A percentile compares a stretch with the other conserved stretches of the same genome.
phyloP scores from a whole-genome alignment of 305 asterid genomes.

The Rubia occidens region DNA sequence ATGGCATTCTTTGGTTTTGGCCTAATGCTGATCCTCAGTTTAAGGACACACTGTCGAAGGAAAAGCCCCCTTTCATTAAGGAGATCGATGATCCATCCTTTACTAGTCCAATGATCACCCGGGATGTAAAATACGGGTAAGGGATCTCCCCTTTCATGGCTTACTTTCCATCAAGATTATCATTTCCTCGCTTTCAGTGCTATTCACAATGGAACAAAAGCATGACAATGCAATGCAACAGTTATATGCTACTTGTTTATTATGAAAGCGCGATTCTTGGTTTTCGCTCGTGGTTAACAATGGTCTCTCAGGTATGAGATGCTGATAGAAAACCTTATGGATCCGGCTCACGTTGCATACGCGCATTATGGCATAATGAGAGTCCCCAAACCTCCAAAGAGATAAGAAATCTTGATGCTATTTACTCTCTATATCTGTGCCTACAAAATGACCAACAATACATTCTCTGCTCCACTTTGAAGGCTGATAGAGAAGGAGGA shows the following conservation, averaged over 20 bases:
- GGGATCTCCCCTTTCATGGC: constrained; percentile 11
- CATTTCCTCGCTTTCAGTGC: too few relatives aligned
- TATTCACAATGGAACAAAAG: too few relatives aligned
- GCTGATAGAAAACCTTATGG: constrained; percentile 87
- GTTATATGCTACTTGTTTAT: neutral
- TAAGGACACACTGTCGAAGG: constrained; percentile 39
- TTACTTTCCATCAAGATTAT: neutral
- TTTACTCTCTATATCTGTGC: constrained; percentile 9
- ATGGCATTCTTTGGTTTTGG: constrained; percentile 92
- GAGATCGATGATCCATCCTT: constrained; percentile 86
- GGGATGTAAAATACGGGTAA: constrained; percentile 85
- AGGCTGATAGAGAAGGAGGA: constrained; percentile 97
- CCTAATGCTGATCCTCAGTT: constrained; percentile 60
- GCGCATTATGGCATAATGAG: constrained; percentile 83
- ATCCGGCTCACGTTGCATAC: constrained; percentile 87
- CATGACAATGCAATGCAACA: too few relatives aligned
- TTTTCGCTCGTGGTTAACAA: constrained; percentile 15
- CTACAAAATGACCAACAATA: constrained; percentile 33
- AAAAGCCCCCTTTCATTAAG: constrained; percentile 70
- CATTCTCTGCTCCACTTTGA: constrained; percentile 47
- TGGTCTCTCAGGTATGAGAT: constrained; percentile 59
- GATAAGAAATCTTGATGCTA: constrained; percentile 42
- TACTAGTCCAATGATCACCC: constrained; percentile 40
- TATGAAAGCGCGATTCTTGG: neutral
- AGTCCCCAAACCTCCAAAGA: constrained; percentile 42